These are phyloP conservation scores for Phytophthora pinifolia DNA, from an alignment of 352 stramenopile genomes.

Conservation along the genomic window DNA sequence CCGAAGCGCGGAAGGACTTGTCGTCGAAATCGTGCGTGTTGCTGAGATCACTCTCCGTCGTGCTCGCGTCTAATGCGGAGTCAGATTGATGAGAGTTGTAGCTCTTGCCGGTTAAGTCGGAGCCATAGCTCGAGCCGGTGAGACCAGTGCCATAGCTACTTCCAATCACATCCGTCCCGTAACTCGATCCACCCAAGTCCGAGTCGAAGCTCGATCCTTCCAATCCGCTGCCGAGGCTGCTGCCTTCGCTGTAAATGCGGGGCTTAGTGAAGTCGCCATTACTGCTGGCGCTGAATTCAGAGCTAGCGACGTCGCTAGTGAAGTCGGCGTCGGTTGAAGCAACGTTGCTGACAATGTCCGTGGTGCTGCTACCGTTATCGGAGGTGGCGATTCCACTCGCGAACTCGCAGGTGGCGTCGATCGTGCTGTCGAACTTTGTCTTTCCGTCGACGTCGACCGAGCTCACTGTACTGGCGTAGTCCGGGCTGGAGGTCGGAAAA, in stretches of 20 bases:
- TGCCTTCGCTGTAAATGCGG: slow-evolving; percentile 22
- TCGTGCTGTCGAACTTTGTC: slow-evolving; percentile 26
- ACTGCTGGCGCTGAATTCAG: slow-evolving; percentile 17
- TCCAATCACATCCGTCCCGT: slow-evolving; percentile 21
- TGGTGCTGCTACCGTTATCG: slow-evolving; percentile 1
- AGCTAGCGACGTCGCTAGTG: slow-evolving; percentile 8
- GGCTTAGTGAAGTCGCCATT: slow-evolving; percentile 22
- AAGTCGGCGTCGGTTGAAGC: slow-evolving; percentile 8
- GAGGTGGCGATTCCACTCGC: slow-evolving; percentile 13
- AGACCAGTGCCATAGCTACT: slow-evolving; percentile 27
- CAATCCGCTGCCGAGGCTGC: slow-evolving; percentile 28
- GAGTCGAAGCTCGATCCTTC: slow-evolving; percentile 33
- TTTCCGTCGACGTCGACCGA: slow-evolving; percentile 38
- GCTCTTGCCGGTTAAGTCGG: slow-evolving; percentile 15
- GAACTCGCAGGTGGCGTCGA: slow-evolving; percentile 14
- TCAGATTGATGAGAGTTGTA: slow-evolving; percentile 21
- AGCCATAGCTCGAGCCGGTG: slow-evolving; percentile 22
- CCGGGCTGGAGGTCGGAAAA: slow-evolving; percentile 24
- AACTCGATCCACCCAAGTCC: slow-evolving; percentile 27
- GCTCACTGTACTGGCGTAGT: slow-evolving; percentile 34
- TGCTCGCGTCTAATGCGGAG: slow-evolving; percentile 17
- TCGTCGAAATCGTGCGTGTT: slow-evolving; percentile 49
- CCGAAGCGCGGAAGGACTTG: slow-evolving; percentile 28
- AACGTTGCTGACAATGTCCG: slow-evolving; percentile 14
- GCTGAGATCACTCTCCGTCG: slow-evolving; percentile 23